Base-by-base conservation (phyloP, 129 eudicot genomes). In the Erigeron canadensis region DNA sequence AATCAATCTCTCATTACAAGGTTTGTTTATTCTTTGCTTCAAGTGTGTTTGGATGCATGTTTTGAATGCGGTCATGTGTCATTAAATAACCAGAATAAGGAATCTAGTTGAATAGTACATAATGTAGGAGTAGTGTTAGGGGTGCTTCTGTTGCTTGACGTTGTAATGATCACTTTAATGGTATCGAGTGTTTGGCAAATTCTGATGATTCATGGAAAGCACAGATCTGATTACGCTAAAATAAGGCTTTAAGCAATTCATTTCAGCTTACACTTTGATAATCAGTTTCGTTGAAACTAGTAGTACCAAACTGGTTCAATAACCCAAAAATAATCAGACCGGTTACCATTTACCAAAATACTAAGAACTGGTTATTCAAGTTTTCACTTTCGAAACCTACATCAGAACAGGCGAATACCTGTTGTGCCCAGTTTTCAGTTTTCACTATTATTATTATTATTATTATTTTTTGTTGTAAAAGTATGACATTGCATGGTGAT, bases 1-100 rank as follows among this genome's bases (percentile, higher is more conserved):
- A 90, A 88, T 65, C 99, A 90, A 69, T 90, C 97, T 67, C 80
- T 95, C 57, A 84, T 95, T 65, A 85, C 90, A 84, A 88, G 99
- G 97, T 93, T 51, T 50, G 80, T 75, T 44, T 37, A 46, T 61
- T 16, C n/a, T 48, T 46, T 16, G n/a, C 18, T 75, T 5, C 28
- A n/a, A 7, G 10, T 45, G 66, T 71, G 56, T 42, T 42, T 71
- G 21, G 65, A 39, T 70, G 55, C 73, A 68, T 10, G 37, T 50
- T 67, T 67, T 15, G 59, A 48, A 67, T 23, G 59, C 47, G 72
- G 38, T 50, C 37, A 68, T 57, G 54, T 55, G 56, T 34, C 40
- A 41, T 61, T 3, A n/a, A 12, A 55, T 41, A 12, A 43, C 65
- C 43, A 71, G 34, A 21, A 42, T 41, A 43, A 57, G 56, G 56